Evolutionary conservation across 148 eudicot genomes (phyloP).

Genomic region (Arctostaphylos glauca): DNA sequence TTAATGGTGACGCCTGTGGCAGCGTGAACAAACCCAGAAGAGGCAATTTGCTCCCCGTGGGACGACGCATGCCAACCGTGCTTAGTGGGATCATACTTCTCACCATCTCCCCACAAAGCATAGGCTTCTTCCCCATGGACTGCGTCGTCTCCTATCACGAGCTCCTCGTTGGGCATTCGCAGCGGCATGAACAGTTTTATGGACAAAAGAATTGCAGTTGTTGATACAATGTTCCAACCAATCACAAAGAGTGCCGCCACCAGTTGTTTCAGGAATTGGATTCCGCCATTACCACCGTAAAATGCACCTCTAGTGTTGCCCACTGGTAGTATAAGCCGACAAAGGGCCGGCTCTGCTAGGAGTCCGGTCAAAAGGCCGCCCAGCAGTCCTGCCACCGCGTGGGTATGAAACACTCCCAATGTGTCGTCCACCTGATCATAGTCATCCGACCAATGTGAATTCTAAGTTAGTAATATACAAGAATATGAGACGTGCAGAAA

Average conservation of each 20-base stretch:
- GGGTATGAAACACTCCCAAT: slow-evolving; percentile 39
- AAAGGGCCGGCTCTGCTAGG: slow-evolving; percentile 34
- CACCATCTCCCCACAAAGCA: slow-evolving; percentile 43
- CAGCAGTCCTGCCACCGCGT: slow-evolving; percentile 35
- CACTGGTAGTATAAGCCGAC: slow-evolving; percentile 29
- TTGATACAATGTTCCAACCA: slow-evolving; percentile 34
- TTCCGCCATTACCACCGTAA: slow-evolving; percentile 31
- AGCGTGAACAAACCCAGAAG: slow-evolving; percentile 13
- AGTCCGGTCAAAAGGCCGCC: slow-evolving; percentile 45
- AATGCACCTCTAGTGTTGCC: slow-evolving; percentile 35
- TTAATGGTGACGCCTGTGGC: slow-evolving; percentile 36
- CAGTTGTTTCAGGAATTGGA: slow-evolving; percentile 31
- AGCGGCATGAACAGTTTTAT: slow-evolving; percentile 29
- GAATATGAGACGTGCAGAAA: neutral
- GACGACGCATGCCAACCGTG: slow-evolving; percentile 25
- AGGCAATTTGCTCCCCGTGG: neutral
- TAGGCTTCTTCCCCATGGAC: slow-evolving; percentile 49
- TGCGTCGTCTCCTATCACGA: slow-evolving; percentile 39
- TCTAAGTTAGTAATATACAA: too few species aligned
- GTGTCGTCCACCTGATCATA: slow-evolving; percentile 37
- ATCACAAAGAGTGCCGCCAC: slow-evolving; percentile 35
- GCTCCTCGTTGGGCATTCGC: slow-evolving; percentile 37
- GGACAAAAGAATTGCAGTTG: slow-evolving; percentile 26
- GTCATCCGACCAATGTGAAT: neutral
- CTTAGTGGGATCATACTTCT: slow-evolving; percentile 26